Conservation (phyloP, 1,284 basidiomycete genomes). For the Malassezia pachydermatis region DNA sequence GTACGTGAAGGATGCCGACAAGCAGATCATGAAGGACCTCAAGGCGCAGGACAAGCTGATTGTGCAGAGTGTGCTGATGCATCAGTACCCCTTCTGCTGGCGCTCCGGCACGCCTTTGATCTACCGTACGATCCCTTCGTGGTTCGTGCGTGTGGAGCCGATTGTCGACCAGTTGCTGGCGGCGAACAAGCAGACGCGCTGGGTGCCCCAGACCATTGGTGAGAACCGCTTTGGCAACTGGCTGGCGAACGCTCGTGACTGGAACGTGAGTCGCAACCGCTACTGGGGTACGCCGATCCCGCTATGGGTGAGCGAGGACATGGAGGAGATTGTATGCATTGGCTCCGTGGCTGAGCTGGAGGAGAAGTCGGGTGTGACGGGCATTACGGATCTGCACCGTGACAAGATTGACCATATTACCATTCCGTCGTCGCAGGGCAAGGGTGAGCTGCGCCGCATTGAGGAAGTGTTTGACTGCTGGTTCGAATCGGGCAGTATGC, state of each 20-base stretch:
- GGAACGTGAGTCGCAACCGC: constrained; percentile 97
- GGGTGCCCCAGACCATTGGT: constrained; percentile 85
- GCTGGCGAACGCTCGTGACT: constrained; percentile 93
- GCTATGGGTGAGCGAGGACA: constrained; percentile 87
- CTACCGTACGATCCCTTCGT: constrained; percentile 88
- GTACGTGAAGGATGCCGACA: constrained; percentile 89
- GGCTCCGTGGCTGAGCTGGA: constrained; percentile 83
- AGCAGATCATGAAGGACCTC: constrained; percentile 81
- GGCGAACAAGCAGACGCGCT: constrained; percentile 83
- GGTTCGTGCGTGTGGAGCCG: constrained; percentile 85
- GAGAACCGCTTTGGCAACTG: constrained; percentile 93
- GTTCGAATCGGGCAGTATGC: constrained; percentile 99
- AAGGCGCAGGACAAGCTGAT: constrained; percentile 80
- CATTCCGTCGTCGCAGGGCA: constrained; percentile 83
- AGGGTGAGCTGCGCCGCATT: constrained; percentile 73
- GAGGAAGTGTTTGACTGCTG: constrained; percentile 99
- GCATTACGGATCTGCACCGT: constrained; percentile 84
- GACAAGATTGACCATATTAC: constrained; percentile 93
- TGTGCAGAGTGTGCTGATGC: constrained; percentile 73
- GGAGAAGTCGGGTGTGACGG: constrained; percentile 69
- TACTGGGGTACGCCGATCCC: constrained; percentile 99
- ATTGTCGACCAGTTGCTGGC: constrained; percentile 74
- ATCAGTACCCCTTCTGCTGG: constrained; percentile 93
- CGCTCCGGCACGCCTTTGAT: constrained; percentile 90
- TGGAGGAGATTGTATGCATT: constrained; percentile 81